Evolutionary conservation across 805 yeast species (phyloP).

Genomic region (Limtongia smithiae): DNA sequence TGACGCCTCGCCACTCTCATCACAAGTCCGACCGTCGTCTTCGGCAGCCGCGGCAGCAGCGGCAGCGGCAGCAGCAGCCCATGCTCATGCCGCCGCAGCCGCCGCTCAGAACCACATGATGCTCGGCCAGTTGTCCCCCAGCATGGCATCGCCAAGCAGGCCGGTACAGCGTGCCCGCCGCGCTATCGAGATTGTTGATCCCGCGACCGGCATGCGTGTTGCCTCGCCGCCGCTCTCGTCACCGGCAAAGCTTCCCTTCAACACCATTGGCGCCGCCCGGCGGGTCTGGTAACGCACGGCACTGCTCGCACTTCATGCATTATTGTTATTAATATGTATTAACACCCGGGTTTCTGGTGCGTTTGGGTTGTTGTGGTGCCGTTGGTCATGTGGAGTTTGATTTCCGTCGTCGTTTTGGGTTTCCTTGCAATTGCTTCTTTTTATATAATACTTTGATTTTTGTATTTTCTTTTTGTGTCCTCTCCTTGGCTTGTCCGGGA

Average conservation of each 20-base stretch:
- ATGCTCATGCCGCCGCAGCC: too few species aligned
- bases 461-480: background rate
- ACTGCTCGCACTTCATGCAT: background rate
- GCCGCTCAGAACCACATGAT: background rate
- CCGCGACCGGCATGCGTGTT: conserved; percentile 51
- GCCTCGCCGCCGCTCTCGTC: conserved; percentile 41
- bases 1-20: conserved; percentile 29
- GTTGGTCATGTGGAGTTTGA: background rate
- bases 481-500: background rate
- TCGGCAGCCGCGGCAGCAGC: conserved; percentile 3
- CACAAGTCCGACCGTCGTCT: conserved; percentile 18
- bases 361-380: background rate
- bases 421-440: background rate
- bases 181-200: conserved; percentile 50
- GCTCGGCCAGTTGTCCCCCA: conserved; percentile 24
- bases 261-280: conserved; percentile 8
- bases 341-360: background rate
- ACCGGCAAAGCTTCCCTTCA: conserved; percentile 15
- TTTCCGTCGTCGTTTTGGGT: background rate
- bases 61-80: conserved; percentile 2
- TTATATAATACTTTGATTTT: background rate
- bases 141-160: conserved; percentile 12
- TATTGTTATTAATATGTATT: background rate
- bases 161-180: conserved; percentile 23
- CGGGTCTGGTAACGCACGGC: conserved; percentile 26